Conservation (phyloP, 2,329 filamentous ascomycete species). For the Colletotrichum chlorophyti region DNA sequence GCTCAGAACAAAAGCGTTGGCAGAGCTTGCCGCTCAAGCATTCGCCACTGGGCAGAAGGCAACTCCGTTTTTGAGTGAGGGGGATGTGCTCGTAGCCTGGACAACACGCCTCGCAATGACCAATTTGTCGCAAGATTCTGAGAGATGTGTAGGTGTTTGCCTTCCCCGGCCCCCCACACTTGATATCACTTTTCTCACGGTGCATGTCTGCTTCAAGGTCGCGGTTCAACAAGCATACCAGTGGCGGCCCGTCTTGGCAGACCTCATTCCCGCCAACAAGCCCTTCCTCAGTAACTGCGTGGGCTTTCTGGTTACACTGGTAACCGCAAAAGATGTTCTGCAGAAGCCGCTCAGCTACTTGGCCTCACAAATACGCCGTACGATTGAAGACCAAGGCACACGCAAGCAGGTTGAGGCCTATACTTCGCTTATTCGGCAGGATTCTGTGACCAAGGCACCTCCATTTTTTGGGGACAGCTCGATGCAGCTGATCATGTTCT, state of each 20-base stretch:
- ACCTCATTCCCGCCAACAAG: background rate
- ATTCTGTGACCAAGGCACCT: slow-evolving; percentile 32
- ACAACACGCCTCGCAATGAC: slow-evolving; percentile 37
- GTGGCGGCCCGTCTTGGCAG: background rate
- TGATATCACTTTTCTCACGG: background rate
- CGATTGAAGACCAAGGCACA: background rate
- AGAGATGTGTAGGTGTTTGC: background rate
- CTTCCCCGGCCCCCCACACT: no score
- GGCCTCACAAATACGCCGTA: background rate
- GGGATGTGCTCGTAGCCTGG: slow-evolving; percentile 47
- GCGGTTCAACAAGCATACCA: background rate
- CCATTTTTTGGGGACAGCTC: slow-evolving; percentile 39
- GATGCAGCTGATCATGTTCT: slow-evolving; percentile 40
- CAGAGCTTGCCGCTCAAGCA: slow-evolving; percentile 32
- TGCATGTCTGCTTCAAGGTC: background rate
- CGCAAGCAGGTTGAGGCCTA: slow-evolving; percentile 2
- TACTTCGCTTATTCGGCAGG: background rate
- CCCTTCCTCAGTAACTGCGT: slow-evolving; percentile 1
- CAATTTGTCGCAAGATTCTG: slow-evolving; percentile 32
- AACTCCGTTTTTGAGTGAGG: slow-evolving; percentile 42
- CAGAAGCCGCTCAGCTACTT: background rate
- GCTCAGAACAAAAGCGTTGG: background rate
- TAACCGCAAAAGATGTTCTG: background rate
- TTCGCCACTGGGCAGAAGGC: slow-evolving; percentile 5
- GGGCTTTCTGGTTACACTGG: background rate